A percentile compares a stretch with the other conserved stretches of the same genome.
phyloP scores from a whole-genome alignment of 768 basidiomycete genomes.

The Dendrothele bispora region DNA sequence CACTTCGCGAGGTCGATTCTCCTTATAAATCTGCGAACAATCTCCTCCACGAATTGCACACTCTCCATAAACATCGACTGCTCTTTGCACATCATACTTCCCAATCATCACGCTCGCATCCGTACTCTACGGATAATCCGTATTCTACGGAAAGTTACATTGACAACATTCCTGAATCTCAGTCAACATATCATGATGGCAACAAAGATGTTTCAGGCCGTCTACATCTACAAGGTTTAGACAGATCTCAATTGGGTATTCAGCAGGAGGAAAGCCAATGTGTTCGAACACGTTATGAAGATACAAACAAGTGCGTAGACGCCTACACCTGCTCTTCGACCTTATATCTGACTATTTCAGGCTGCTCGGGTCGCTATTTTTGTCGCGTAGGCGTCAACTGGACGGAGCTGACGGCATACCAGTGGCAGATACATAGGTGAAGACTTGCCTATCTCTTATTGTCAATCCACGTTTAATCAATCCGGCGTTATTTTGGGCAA shows the following conservation, averaged over 20 bases:
- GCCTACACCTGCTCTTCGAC: not conserved
- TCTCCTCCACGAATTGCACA: conserved; percentile 65
- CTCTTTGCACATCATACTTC: conserved; percentile 25
- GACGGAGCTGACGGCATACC: no score
- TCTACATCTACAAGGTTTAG: conserved; percentile 3
- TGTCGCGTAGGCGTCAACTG: conserved; percentile 53
- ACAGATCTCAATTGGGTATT: not conserved
- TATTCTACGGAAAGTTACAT: not conserved
- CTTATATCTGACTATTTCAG: conserved; percentile 31
- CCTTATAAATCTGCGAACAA: conserved; percentile 64
- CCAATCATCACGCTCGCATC: not conserved
- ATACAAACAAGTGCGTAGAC: conserved; percentile 53
- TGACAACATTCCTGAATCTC: not conserved
- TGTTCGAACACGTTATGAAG: conserved; percentile 63
- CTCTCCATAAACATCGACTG: conserved; percentile 63
- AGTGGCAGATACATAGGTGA: no score
- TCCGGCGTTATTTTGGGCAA: no score
- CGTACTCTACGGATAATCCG: not conserved
- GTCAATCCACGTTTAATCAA: no score
- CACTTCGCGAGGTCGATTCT: conserved; percentile 21
- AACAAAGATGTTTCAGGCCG: not conserved
- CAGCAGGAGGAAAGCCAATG: conserved; percentile 37
- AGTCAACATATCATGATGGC: not conserved
- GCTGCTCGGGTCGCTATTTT: conserved; percentile 61
- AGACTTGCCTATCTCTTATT: no score